Evolutionary conservation across 139 green algal genomes (phyloP).

Genomic region (Chloropicon primus): DNA sequence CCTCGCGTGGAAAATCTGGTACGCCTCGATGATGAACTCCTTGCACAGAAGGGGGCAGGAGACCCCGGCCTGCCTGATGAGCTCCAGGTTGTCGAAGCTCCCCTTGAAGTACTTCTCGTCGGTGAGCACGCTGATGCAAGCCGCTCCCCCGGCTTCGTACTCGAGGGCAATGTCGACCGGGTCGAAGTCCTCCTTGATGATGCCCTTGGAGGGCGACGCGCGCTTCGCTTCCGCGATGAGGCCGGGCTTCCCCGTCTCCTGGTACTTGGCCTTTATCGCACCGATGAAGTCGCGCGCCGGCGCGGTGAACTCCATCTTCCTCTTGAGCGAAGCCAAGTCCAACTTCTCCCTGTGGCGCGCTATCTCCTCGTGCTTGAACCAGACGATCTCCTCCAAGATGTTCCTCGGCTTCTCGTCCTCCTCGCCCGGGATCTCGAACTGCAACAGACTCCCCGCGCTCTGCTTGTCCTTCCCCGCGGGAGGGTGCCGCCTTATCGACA

Average conservation of each 20-base stretch:
- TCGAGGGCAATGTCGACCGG: constrained; percentile 63
- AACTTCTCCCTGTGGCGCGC: constrained; percentile 32
- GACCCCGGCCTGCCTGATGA: constrained; percentile 62
- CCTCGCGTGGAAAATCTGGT: constrained; percentile 50
- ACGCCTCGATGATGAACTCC: constrained; percentile 98
- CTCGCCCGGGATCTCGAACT: not conserved
- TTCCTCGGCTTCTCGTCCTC: constrained; percentile 84
- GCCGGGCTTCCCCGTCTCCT: constrained; percentile 57
- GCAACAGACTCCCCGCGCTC: not conserved
- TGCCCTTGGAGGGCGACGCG: constrained; percentile 81
- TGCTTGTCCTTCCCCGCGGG: not conserved
- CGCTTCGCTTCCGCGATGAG: constrained; percentile 99
- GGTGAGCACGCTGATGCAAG: constrained; percentile 91
- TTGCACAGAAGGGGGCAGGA: constrained; percentile 92
- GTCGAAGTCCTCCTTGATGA: constrained; percentile 95
- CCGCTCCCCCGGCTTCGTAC: constrained; percentile 89
- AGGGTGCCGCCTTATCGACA: not conserved
- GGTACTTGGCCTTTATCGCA: constrained; percentile 22
- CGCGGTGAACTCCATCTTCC: constrained; percentile 24
- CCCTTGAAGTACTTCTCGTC: constrained; percentile 92
- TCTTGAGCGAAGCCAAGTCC: constrained; percentile 35
- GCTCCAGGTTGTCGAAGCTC: constrained; percentile 60
- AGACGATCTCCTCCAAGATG: constrained; percentile 99
- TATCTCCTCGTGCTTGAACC: constrained; percentile 82
- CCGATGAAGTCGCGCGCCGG: constrained; percentile 77